Percentiles rank a stretch among this genome's conserved stretches.
Conservation (phyloP, 768 basidiomycete genomes). For the Russula ochroleuca region DNA sequence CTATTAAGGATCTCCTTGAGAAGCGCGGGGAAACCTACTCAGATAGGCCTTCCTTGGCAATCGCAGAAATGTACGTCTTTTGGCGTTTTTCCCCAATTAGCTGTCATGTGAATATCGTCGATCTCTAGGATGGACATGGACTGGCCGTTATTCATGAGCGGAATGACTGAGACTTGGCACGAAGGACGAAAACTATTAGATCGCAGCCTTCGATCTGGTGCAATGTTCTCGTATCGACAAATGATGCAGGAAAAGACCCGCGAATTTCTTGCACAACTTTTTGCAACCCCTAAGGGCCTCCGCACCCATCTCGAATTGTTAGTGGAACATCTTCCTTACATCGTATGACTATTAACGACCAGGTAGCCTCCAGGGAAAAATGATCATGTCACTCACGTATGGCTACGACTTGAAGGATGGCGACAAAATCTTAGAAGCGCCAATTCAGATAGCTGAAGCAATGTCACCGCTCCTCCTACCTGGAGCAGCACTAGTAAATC, state of each 20-base stretch:
- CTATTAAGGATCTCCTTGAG: conserved; percentile 49
- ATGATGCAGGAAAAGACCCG: conserved; percentile 13
- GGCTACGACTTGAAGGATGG: conserved; percentile 12
- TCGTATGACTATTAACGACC: background rate
- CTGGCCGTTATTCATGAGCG: background rate
- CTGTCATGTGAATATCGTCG: background rate
- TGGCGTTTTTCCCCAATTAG: too few species aligned
- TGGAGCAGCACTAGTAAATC: conserved; percentile 9
- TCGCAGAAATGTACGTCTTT: conserved; percentile 10
- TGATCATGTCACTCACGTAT: conserved; percentile 16
- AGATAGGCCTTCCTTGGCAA: conserved; percentile 3
- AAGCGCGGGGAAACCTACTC: conserved; percentile 40
- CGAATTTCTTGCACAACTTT: conserved; percentile 2
- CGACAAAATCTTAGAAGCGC: background rate
- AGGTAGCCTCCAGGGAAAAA: conserved; percentile 8
- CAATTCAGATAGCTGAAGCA: background rate
- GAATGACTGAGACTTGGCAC: conserved; percentile 3
- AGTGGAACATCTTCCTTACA: background rate
- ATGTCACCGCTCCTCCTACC: background rate
- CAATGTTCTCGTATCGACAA: background rate
- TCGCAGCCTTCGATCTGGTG: conserved; percentile 13
- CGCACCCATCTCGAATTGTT: conserved; percentile 7
- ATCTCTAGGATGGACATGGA: background rate
- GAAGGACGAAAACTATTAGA: conserved; percentile 7
- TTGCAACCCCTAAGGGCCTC: background rate